Evolutionary conservation across 2,329 filamentous ascomycete species (phyloP), one percentile per base, ranked within the genome.

Genomic region (Trichoderma breve): DNA sequence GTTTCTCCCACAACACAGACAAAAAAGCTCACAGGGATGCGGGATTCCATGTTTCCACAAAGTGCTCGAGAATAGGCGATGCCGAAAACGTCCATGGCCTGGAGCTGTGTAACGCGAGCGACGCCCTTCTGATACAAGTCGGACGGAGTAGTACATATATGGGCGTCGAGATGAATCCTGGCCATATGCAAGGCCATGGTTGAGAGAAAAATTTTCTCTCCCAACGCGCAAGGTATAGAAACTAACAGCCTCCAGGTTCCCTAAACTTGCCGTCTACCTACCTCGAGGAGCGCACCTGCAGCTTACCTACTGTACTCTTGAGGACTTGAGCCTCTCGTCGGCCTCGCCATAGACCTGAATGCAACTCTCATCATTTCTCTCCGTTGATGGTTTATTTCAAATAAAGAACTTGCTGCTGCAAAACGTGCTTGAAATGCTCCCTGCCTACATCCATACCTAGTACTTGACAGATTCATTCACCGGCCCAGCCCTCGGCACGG

Each of bases 51-150:
- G 26, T 43, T 57, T 64, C 39, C 61, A 51, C 24, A 28, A 53
- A 26, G n/a, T 24, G 62, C 26, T 64, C 34, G 26, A 68, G 34
- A 60, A 53, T 60, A 67, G 65, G 65, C 65, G 51, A 68, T 68
- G 53, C 65, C 65, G 65, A 60, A 68, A 58, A 3, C 18, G 65
- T 60, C 53, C 51, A 68, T 43, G 55, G 34, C 34, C n/a, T 68
- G 53, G 65, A 68, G 53, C 26, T 30, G 65, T 60, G 53, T 43
- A 68, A 60, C 65, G 65, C 51, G 51, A 43, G 64, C 64, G 53
- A 43, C 65, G 53, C 65, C 63, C 53, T 60, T 60, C 18, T 24
- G 36, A 47, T 32, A 30, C 65, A 68, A 60, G 65, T 57, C 64
- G 51, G 36, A 39, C 51, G 51, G 51, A 57, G 51, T 28, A n/a